Percentiles rank a stretch among this genome's conserved stretches.
These are phyloP conservation scores for Pseudogymnoascus sp. DNA, from an alignment of 2,329 filamentous ascomycete species.

Conservation along the genomic window DNA sequence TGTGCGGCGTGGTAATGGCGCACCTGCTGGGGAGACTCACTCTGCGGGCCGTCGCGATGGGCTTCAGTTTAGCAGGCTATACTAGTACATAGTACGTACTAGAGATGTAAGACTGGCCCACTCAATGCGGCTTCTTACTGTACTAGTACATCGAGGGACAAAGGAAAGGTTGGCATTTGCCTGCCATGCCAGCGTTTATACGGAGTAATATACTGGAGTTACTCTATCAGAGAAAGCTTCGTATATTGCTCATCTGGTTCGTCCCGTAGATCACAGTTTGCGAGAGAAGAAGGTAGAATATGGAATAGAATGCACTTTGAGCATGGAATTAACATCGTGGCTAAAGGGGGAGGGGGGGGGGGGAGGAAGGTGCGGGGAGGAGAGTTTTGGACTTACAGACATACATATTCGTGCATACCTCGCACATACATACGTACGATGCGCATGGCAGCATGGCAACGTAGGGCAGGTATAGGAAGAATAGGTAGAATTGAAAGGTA, in stretches of 20 bases:
- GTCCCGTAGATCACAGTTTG: background rate
- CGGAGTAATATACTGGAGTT: background rate
- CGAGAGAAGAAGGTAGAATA: background rate
- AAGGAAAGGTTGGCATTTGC: background rate
- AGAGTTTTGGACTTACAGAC: background rate
- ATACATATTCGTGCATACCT: background rate
- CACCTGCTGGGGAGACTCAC: background rate
- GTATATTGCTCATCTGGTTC: background rate
- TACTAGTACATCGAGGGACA: background rate
- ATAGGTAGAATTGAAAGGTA: background rate
- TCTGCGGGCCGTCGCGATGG: background rate
- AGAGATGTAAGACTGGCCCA: background rate
- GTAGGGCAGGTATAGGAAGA: background rate
- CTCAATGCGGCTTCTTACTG: background rate
- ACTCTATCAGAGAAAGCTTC: background rate
- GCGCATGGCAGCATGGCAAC: background rate
- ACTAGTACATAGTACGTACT: background rate
- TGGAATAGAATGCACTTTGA: background rate
- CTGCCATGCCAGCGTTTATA: background rate
- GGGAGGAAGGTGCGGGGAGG: background rate
- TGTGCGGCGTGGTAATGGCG: background rate
- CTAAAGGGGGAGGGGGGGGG: background rate
- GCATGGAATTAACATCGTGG: background rate
- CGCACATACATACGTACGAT: background rate
- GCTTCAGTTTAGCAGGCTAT: background rate